Percentiles rank a stretch among this genome's conserved stretches.
Conservation (phyloP, 805 yeast genomes). For the Isabelozyma rhagii region DNA sequence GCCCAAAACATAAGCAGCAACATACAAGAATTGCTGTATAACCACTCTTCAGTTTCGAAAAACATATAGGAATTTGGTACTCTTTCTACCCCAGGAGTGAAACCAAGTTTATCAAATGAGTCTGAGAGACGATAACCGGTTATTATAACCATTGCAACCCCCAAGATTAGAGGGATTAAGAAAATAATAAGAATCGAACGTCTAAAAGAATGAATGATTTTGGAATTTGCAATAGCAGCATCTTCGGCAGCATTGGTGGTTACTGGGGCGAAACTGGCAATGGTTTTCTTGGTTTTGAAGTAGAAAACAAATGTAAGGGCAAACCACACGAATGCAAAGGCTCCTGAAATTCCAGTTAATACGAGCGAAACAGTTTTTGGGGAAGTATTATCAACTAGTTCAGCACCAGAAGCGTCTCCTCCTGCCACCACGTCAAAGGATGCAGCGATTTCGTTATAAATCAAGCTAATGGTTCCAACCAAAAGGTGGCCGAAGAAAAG, state of each 20-base stretch:
- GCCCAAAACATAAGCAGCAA: background rate
- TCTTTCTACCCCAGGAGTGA: background rate
- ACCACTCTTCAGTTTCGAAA: background rate
- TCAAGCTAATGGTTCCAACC: background rate
- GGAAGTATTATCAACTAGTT: background rate
- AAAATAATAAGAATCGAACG: conserved; percentile 23
- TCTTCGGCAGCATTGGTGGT: conserved; percentile 6
- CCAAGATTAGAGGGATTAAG: conserved; percentile 17
- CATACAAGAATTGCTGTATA: background rate
- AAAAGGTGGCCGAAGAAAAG: conserved; percentile 2
- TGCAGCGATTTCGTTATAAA: background rate
- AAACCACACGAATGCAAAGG: conserved; percentile 10
- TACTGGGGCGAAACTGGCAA: conserved; percentile 27
- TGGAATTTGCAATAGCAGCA: conserved; percentile 13
- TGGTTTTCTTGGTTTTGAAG: conserved; percentile 22
- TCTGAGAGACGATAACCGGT: background rate
- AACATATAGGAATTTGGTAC: background rate
- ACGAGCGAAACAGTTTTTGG: background rate
- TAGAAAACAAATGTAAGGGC: conserved; percentile 15
- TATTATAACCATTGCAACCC: background rate
- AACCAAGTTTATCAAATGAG: background rate
- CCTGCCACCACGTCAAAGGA: background rate
- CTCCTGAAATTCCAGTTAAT: background rate
- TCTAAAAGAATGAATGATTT: conserved; percentile 18
- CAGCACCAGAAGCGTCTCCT: background rate